phyloP scores from a whole-genome alignment of 805 yeast genomes.

The Teunomyces gatunensis region DNA sequence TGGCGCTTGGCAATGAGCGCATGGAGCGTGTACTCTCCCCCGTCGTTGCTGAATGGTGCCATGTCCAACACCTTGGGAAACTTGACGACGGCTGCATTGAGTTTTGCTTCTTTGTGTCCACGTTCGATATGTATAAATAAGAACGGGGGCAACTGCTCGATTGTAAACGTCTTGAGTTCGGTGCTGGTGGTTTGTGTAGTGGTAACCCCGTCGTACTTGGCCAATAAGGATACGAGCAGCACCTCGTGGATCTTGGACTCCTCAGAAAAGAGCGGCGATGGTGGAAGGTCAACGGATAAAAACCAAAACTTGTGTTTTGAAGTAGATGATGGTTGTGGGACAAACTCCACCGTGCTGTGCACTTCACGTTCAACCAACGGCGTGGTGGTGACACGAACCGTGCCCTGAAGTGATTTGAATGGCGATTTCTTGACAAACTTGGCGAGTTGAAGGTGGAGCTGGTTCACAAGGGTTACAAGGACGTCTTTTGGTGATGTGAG shows the following conservation, averaged over 20 bases:
- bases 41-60: constrained; percentile 24
- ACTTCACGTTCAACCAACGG: constrained; percentile 13
- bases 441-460: constrained; percentile 41
- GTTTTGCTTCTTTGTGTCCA: constrained; percentile 15
- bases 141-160: constrained; percentile 48
- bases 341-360: constrained; percentile 24
- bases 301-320: constrained; percentile 43
- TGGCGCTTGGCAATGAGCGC: constrained; percentile 16
- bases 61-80: constrained; percentile 47
- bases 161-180: constrained; percentile 35
- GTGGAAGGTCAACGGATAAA: constrained; percentile 60
- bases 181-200: constrained; percentile 30
- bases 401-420: constrained; percentile 51
- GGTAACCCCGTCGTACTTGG: constrained; percentile 33
- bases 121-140: constrained; percentile 60
- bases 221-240: constrained; percentile 42
- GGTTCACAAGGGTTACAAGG: constrained; percentile 51
- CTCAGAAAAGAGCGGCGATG: constrained; percentile 45
- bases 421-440: constrained; percentile 41
- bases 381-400: constrained; percentile 28
- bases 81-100: constrained; percentile 56
- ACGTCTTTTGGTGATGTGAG: constrained; percentile 50
- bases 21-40: constrained; percentile 33
- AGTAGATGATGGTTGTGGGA: constrained; percentile 7
- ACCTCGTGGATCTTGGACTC: constrained; percentile 53